Base-by-base conservation (phyloP, 192 early-diverging fungal species). In the Phlyctochytrium planicorne region DNA sequence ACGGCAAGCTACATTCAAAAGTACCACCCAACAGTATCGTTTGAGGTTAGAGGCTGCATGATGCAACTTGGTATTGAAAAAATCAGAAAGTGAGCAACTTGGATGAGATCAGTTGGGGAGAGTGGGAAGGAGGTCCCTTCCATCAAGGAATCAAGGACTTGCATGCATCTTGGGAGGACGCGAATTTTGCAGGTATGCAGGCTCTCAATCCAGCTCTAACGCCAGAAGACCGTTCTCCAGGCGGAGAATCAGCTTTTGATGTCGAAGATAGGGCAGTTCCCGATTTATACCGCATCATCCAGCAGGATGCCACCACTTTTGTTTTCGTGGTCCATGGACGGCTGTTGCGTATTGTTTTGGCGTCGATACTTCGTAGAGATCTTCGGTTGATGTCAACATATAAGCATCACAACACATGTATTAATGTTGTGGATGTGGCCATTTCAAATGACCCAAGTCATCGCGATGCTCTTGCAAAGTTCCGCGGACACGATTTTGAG, bases 21-120 rank as follows among this genome's bases (percentile, higher is more conserved):
- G 59, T 53, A 47, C 14, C 79, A 84, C 59, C 66, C 67, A 3
- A 59, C 66, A 34, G 63, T 70, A 32, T 63, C 69, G 29, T 74
- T 81, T 52, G n/a, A n/a, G n/a, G n/a, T n/a, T 33, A 76, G 3
- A 3, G 34, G 50, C 30, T 69, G 12, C 29, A 32, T 32, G 60
- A 24, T 59, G 17, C 59, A 59, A 59, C 16, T 27, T 59, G 16
- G 25, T 16, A 16, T 20, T 14, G 14, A 20, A 27, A 67, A 10
- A 12, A 1, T 31, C 36, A 72, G 47, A 53, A 71, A 66, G 61
- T 78, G 29, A 52, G 27, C n/a, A 70, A 84, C 17, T 66, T 84
- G 37, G 69, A 66, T 16, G 83, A 85, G 65, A 83, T 85, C 20
- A 68, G 66, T 14, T 85, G 83, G 83, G 83, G 83, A n/a, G 79